Evolutionary conservation across 371 early-diverging fungal species (phyloP), one percentile per base, ranked within the genome.

Genomic region (Actinomucor elegans): DNA sequence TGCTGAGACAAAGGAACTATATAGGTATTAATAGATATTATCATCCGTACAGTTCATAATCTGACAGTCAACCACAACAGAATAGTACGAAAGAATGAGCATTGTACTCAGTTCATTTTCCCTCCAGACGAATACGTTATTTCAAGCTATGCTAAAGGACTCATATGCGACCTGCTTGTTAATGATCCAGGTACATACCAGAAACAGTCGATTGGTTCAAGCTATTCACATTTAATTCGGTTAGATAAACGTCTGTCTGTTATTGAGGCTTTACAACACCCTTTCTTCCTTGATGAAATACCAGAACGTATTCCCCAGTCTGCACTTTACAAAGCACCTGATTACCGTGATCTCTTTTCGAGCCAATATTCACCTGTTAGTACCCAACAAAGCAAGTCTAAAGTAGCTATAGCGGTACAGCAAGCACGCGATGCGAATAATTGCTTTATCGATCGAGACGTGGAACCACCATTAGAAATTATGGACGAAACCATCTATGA

Each of bases 141-240:
- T 18, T 38, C 12, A 15, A 12, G 36, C 21, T 10, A 85, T 12
- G 94, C 92, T 1, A 90, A 87, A 56, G 69, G 83, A 23, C 72
- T 99, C 23, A 93, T 99, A 33, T 55, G 69, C 2, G 56, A 80
- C 8, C 69, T 99, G n/a, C 80, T 99, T 18, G 86, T 82, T 31
- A 89, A 84, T 23, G 66, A 83, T 47, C 98, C 98, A 47, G 75
- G 85, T 83, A 73, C 32, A 52, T 2, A 31, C 17, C 21, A 1
- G 2, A 10, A 15, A 2, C 5, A 9, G 1, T 18, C 7, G 15
- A 24, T 10, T 29, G 12, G 6, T 23, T 6, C 24, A 14, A 24
- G 2, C 11, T 24, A 24, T n/a, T 41, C 23, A 26, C 14, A 41
- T 20, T 37, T 15, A 18, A 6, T 24, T 0, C 4, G 9, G 14